Evolutionary conservation across 1,284 basidiomycete species (phyloP).

Genomic region (Schizopora paradoxa): DNA sequence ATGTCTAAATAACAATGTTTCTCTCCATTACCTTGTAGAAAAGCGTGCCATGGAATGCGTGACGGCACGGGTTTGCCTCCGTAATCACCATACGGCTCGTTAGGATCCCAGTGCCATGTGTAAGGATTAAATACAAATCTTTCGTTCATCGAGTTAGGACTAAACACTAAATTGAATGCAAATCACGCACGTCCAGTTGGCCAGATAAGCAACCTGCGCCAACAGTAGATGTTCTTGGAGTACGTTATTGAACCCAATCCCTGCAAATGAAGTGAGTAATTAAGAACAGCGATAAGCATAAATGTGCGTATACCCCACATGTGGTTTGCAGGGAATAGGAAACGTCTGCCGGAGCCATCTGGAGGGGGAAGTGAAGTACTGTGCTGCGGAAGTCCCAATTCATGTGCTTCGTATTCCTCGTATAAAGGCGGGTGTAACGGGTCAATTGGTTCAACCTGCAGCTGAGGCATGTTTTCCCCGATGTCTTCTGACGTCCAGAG

Average conservation of each 20-base stretch:
- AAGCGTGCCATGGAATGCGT: conserved; percentile 17
- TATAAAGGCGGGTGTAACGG: neutral
- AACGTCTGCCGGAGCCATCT: conserved; percentile 10
- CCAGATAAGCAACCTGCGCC: conserved; percentile 16
- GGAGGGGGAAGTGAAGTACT: conserved; percentile 10
- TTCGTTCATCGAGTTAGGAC: neutral
- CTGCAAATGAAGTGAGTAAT: neutral
- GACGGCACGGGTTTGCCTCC: conserved; percentile 15
- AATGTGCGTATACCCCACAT: conserved; percentile 1
- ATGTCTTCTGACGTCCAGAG: too few relatives aligned
- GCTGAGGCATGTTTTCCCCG: too few relatives aligned
- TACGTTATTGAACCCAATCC: conserved; percentile 11
- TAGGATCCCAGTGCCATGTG: conserved; percentile 9
- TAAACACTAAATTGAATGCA: neutral
- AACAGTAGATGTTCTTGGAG: conserved; percentile 12
- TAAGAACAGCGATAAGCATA: neutral
- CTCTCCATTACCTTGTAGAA: conserved; percentile 11
- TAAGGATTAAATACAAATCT: conserved; percentile 17
- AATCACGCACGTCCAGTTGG: conserved; percentile 19
- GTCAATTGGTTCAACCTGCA: too few relatives aligned
- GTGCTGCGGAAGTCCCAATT: conserved; percentile 12
- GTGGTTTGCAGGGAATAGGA: conserved; percentile 8
- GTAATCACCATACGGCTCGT: conserved; percentile 6
- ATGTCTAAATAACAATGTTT: neutral
- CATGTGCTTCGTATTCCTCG: conserved; percentile 1